A percentile compares a stretch with the other conserved stretches of the same genome.
Conservation (phyloP, 2,329 filamentous ascomycete genomes). For the Ophiostoma fasciatum region DNA sequence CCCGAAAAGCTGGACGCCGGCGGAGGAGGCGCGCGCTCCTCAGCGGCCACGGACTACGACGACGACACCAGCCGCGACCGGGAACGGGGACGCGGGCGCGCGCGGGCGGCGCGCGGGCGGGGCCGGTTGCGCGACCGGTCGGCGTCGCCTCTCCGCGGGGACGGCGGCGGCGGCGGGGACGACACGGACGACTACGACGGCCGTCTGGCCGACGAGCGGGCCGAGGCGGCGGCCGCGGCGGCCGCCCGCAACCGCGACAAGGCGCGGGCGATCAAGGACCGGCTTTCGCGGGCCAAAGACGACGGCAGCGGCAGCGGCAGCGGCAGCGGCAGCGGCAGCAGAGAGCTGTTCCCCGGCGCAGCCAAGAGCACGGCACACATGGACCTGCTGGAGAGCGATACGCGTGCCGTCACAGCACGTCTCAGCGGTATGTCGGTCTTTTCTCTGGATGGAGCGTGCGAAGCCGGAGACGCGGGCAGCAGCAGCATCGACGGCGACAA, state of each 20-base stretch:
- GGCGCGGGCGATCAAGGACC: constrained; percentile 30
- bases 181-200: constrained; percentile 14
- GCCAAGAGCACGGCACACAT: constrained; percentile 18
- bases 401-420: constrained; percentile 13
- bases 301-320: constrained; percentile 29
- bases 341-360: constrained; percentile 38
- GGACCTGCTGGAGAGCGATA: constrained; percentile 19
- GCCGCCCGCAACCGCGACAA: constrained; percentile 26
- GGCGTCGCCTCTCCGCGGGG: constrained; percentile 32
- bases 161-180: constrained; percentile 18
- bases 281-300: constrained; percentile 22
- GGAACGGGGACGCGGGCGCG: constrained; percentile 24
- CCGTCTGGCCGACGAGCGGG: constrained; percentile 14
- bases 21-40: too few species aligned
- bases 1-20: constrained; percentile 3
- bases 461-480: constrained; percentile 6
- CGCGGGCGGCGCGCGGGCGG: constrained; percentile 13
- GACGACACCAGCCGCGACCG: constrained; percentile 14
- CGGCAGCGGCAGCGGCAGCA: constrained; percentile 18
- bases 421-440: constrained; percentile 14
- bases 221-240: constrained; percentile 8
- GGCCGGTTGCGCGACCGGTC: constrained; percentile 30
- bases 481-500: constrained; percentile 10
- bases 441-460: neutral
- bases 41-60: neutral